These are phyloP conservation scores for Ascochyta lentis DNA, from an alignment of 2,329 filamentous ascomycete species.

Conservation along the genomic window DNA sequence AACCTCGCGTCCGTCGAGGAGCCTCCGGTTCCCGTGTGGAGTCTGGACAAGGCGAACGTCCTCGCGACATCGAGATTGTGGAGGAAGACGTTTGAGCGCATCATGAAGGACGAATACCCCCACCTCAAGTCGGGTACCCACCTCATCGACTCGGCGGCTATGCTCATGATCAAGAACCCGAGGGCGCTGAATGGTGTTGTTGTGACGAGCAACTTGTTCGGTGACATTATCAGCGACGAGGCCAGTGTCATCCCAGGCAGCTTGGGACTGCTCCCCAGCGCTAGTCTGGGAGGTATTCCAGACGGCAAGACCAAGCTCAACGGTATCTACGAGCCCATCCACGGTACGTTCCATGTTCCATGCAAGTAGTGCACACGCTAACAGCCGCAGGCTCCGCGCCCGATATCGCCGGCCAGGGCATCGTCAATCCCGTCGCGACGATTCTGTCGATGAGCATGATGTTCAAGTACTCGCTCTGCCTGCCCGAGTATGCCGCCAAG, in stretches of 20 bases:
- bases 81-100: slow-evolving; percentile 84
- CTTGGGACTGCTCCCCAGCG: slow-evolving; percentile 86
- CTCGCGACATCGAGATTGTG: slow-evolving; percentile 88
- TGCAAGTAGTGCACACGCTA: slow-evolving; percentile 11
- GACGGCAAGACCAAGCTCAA: slow-evolving; percentile 85
- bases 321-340: slow-evolving; percentile 97
- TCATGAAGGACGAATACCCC: slow-evolving; percentile 88
- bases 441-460: slow-evolving; percentile 95
- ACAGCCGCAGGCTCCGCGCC: slow-evolving; percentile 74
- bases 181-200: slow-evolving; percentile 86
- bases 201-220: slow-evolving; percentile 92
- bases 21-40: slow-evolving; percentile 81
- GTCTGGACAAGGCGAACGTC: slow-evolving; percentile 95
- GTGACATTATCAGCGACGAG: slow-evolving; percentile 95
- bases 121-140: slow-evolving; percentile 85
- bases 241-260: slow-evolving; percentile 92
- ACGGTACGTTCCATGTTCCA: slow-evolving; percentile 65
- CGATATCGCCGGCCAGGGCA: slow-evolving; percentile 88
- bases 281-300: slow-evolving; percentile 83
- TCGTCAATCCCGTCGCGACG: slow-evolving; percentile 91
- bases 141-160: slow-evolving; percentile 94
- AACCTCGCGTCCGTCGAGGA: slow-evolving; percentile 78
- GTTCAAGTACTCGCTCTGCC: slow-evolving; percentile 87
- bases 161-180: slow-evolving; percentile 97
- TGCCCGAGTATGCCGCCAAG: slow-evolving; percentile 76